phyloP scores from a whole-genome alignment of 305 asterid genomes.

The Fraxinus greggii region DNA sequence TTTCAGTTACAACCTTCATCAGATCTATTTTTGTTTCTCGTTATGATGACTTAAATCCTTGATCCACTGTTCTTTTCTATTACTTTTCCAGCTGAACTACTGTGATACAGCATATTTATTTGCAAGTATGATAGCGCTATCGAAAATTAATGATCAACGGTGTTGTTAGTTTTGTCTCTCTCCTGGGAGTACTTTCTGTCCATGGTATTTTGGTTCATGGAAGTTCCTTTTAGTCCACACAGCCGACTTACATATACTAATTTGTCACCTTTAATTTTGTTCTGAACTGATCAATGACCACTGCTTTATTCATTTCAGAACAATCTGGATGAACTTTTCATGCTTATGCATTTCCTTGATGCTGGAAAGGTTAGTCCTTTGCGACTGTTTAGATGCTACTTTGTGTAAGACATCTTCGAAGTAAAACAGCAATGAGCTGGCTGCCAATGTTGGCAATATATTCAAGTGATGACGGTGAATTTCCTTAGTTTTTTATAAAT shows the following conservation, averaged over 20 bases:
- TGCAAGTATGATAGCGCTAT: not conserved
- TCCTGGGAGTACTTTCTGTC: conserved; percentile 7
- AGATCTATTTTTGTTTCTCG: not conserved
- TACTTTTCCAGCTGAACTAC: not conserved
- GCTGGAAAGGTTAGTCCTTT: conserved; percentile 87
- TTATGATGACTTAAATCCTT: not conserved
- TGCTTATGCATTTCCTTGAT: conserved; percentile 99
- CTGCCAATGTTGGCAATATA: not conserved
- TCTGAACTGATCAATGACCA: conserved; percentile 21
- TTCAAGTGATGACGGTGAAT: not conserved
- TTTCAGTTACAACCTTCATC: conserved; percentile 2
- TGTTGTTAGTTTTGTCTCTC: conserved; percentile 15
- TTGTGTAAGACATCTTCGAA: conserved; percentile 15
- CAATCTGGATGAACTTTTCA: conserved; percentile 96
- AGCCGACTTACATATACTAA: conserved; percentile 7
- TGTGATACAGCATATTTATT: not conserved
- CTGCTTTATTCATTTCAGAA: conserved; percentile 61
- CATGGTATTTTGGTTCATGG: conserved; percentile 16
- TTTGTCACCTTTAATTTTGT: conserved; percentile 18
- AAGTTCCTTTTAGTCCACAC: conserved; percentile 14
- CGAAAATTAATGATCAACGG: not conserved
- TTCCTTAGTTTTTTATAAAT: conserved; percentile 18
- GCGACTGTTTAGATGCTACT: conserved; percentile 14
- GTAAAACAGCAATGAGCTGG: conserved; percentile 17
- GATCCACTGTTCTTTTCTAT: not conserved